Evolutionary conservation across 371 early-diverging fungal genomes (phyloP), one percentile per base, ranked within the genome.

Genomic region (Coemansia linderi): DNA sequence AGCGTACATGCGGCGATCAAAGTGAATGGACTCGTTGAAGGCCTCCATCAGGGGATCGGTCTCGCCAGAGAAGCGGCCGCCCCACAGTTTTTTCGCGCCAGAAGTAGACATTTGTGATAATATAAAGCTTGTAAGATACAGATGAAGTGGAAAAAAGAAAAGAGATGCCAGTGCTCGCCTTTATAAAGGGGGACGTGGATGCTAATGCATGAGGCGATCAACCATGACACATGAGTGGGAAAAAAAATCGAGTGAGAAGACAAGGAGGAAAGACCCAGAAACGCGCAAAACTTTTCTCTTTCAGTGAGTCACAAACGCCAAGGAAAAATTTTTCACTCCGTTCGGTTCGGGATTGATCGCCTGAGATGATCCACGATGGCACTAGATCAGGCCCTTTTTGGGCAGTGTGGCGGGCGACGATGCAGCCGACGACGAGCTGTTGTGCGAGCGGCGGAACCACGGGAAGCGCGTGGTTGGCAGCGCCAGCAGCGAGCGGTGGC

Each of bases 21-120:
- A 96, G 70, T 87, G 84, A 69, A 98, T 91, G 17, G 96, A 96
- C 65, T 91, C 94, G 80, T 98, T 98, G 84, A 98, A 96, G 46
- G 87, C 89, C 65, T 95, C 93, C 98, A 98, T 98, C 19, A 95
- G 81, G 22, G 98, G 96, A 80, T 98, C 97, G 50, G 90, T 93
- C 63, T 88, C 91, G 65, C 94, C 96, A 9, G 90, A 85, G 82
- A 93, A 93, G 40, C 92, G 90, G 15, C 93, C 93, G 46, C 93
- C 92, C 92, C 92, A 92, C 58, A 92, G 86, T 70, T 91, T 91
- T 64, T 65, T 82, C 46, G 81, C 64, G 10, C 65, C 80, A 8
- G 78, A 43, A 27, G 37, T 29, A 19, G 65, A 37, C 48, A 52
- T 54, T 33, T 36, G 17, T 37, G 19, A 61, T 12, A 58, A 63